Evolutionary conservation across 306 rosid genomes (phyloP), one percentile per base, ranked within the genome.

Genomic region (Castanea sativa): DNA sequence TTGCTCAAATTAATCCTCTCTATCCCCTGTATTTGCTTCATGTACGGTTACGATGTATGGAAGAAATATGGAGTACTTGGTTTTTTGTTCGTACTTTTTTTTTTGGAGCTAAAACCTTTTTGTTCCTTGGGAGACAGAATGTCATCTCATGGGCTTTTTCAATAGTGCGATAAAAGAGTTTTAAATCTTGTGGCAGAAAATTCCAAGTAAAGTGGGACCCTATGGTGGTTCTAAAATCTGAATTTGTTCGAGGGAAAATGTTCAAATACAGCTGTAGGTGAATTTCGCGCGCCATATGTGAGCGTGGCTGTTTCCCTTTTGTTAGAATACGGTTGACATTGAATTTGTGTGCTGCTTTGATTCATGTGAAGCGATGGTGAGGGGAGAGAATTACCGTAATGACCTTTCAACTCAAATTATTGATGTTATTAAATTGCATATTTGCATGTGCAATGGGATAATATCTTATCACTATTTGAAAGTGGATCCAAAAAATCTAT

Each of bases 1-100:
- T 5, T 5, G 38, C 38, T 33, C 38, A 33, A 33, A 33, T 33
- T 5, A 11, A 9, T 43, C 11, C 10, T 43, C 60, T 55, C 5
- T 55, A 55, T 55, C 60, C 60, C 6, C 19, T 18, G 4, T 18
- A 9, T 55, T 55, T 18, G 41, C n/a, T 61, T 61, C 45, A 16
- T 14, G 79, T 75, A 45, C 38, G 59, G 71, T 75, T 75, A 15
- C 77, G 56, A 56, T 55, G 53, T 32, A 56, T 32, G 75, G 60
- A 12, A 51, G 20, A 41, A 43, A 41, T 20, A 9, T 20, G 56
- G 18, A 45, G 21, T 70, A 4, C 35, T 32, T 32, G 35, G 35
- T 32, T 32, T 32, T 32, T 32, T 32, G 5, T 32, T 32, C 35
- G 0, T 32, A 32, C 35, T 32, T 4, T 4, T 4, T 32, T 32